phyloP scores from a whole-genome alignment of 805 yeast species.

The Hanseniaspora hatyaiensis region DNA sequence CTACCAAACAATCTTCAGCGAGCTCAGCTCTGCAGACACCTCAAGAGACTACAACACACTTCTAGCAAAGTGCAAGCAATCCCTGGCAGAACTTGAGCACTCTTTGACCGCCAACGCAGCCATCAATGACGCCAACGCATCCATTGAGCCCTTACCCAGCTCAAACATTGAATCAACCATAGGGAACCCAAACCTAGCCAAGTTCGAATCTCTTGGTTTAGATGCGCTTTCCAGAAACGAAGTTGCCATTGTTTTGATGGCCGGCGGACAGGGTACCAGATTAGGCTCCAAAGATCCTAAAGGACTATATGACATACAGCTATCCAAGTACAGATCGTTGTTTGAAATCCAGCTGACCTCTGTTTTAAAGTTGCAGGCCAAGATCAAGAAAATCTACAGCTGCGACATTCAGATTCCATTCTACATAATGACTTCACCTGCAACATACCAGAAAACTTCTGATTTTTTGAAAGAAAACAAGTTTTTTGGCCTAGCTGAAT shows the following conservation, averaged over 20 bases:
- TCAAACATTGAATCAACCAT: slow-evolving; percentile 42
- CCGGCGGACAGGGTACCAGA: slow-evolving; percentile 98
- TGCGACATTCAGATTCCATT: slow-evolving; percentile 42
- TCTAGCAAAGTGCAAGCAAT: slow-evolving; percentile 32
- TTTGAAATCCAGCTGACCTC: slow-evolving; percentile 92
- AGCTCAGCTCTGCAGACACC: background rate
- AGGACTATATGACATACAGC: slow-evolving; percentile 80
- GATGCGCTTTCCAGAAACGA: slow-evolving; percentile 55
- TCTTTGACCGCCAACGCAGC: slow-evolving; percentile 21
- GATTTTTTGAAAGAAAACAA: slow-evolving; percentile 47
- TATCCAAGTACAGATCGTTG: slow-evolving; percentile 73
- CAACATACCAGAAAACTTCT: slow-evolving; percentile 70
- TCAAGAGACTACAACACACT: background rate
- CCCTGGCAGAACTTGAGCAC: slow-evolving; percentile 29
- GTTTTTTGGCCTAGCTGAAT: slow-evolving; percentile 56
- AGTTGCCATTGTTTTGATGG: slow-evolving; percentile 85
- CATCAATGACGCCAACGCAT: slow-evolving; percentile 19
- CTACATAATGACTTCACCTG: slow-evolving; percentile 91
- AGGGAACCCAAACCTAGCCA: slow-evolving; percentile 23
- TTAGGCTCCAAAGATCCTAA: slow-evolving; percentile 83
- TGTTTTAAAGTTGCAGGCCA: slow-evolving; percentile 49
- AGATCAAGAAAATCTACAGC: slow-evolving; percentile 28
- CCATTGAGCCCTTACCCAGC: slow-evolving; percentile 42
- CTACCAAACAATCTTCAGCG: background rate
- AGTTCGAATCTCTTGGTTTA: slow-evolving; percentile 49